Conservation (phyloP, 2,329 filamentous ascomycete genomes). For the Fusarium citri region DNA sequence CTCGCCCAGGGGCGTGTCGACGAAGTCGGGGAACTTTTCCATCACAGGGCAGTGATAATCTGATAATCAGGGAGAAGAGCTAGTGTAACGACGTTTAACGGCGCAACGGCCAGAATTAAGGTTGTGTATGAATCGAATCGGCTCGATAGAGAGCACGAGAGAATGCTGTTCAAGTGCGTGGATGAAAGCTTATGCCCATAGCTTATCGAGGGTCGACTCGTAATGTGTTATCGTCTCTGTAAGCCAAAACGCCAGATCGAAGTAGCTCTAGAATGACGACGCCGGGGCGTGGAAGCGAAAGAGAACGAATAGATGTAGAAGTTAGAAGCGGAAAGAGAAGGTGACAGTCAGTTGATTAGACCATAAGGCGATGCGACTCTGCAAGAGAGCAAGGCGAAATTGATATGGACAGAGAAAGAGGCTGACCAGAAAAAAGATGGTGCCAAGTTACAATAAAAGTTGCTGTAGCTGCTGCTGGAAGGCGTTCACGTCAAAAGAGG, state of each 20-base stretch:
- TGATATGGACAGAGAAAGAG: not conserved
- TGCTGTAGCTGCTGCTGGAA: slow-evolving; percentile 13
- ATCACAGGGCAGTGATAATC: slow-evolving; percentile 47
- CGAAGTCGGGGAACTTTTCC: slow-evolving; percentile 69
- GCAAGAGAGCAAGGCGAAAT: not conserved
- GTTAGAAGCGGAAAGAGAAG: not conserved
- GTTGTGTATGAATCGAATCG: not conserved
- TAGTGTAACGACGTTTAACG: slow-evolving; percentile 11
- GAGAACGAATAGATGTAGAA: not conserved
- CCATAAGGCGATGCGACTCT: not conserved
- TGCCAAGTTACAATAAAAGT: slow-evolving; percentile 22
- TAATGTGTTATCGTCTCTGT: slow-evolving; percentile 16
- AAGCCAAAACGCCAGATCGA: slow-evolving; percentile 28
- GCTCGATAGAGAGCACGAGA: slow-evolving; percentile 28
- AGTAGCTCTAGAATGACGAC: slow-evolving; percentile 21
- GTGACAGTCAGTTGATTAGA: not conserved
- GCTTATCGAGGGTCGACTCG: slow-evolving; percentile 34
- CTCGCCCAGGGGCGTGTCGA: slow-evolving; percentile 55
- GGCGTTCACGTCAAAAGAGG: slow-evolving; percentile 32
- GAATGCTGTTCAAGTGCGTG: slow-evolving; percentile 5
- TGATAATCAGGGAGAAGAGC: slow-evolving; percentile 7
- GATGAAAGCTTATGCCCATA: slow-evolving; percentile 27
- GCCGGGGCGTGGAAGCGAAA: slow-evolving; percentile 3
- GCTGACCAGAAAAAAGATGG: slow-evolving; percentile 15
- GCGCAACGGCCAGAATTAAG: slow-evolving; percentile 20